Base-by-base conservation (phyloP, 805 yeast genomes). In the Cyberlindnera suaveolens region DNA sequence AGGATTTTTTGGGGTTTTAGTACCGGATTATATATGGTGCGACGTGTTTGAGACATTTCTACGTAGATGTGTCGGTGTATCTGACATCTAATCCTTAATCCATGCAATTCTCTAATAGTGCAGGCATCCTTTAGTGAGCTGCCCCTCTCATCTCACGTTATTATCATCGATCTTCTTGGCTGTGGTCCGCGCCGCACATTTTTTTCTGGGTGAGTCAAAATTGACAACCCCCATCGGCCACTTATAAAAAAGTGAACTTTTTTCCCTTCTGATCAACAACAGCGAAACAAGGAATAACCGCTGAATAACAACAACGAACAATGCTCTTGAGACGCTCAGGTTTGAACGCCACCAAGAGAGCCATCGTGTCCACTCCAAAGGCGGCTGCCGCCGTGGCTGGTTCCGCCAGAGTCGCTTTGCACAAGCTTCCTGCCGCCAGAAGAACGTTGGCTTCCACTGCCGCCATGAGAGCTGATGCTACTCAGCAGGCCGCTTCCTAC, bases 401-500 rank as follows among this genome's bases (percentile, higher is more conserved):
- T 27, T 15, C 47, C 13, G n/a, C 30, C 42, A 44, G 34, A 40
- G 18, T 42, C 43, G 36, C 31, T 20, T 36, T 38, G 31, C 8
- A 34, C 45, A 37, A 41, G 37, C 36, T 7, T 36, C 38, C 39
- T 39, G 31, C 26, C 53, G 55, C 38, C 20, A 42, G 20, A 20
- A 32, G 41, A 16, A 30, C 20, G 5, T 45, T 55, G 40, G 44
- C 56, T 27, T 31, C 58, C 6, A 46, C 58, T 15, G 16, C 54
- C 7, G 49, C 50, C 13, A 11, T 46, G 13, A 44, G 51, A 38
- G 53, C 51, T 23, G 54, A 47, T 32, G 34, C 50, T 15, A 46
- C 48, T 15, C 36, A 43, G 11, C 44, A 44, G 32, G 60, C 62
- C 16, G 56, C 55, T 15, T 33, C 70, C 3, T 81, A 82, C 57